These are phyloP conservation scores for Cytidiella melzeri DNA, from an alignment of 768 basidiomycete genomes.

Conservation along the genomic window DNA sequence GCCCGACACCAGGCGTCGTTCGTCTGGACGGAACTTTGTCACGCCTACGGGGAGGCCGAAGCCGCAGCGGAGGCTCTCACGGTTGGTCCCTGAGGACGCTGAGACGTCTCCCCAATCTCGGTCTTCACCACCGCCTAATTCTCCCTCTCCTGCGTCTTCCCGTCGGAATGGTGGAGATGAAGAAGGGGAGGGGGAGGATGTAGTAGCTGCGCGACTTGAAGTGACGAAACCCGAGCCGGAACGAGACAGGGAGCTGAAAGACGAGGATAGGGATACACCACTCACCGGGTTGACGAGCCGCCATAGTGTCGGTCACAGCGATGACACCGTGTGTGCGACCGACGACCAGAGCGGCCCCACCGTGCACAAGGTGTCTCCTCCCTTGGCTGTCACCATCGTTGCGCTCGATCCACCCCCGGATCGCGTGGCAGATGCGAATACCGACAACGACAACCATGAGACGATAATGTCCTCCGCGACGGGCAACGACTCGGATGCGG, in stretches of 20 bases:
- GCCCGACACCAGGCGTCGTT: conserved; percentile 7
- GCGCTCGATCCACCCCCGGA: conserved; percentile 26
- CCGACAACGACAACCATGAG: no score
- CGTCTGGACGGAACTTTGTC: conserved; percentile 5
- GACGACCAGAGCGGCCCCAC: conserved; percentile 24
- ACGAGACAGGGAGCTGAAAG: conserved; percentile 29
- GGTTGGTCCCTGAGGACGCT: conserved; percentile 2
- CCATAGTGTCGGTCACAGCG: conserved; percentile 49
- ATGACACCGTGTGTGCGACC: conserved; percentile 44
- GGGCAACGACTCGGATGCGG: conserved; percentile 38
- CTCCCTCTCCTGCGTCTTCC: not conserved
- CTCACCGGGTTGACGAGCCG: conserved; percentile 41
- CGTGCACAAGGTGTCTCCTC: conserved; percentile 19
- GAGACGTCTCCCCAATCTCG: not conserved
- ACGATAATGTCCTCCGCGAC: no score
- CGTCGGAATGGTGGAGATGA: not conserved
- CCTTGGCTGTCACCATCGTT: conserved; percentile 11
- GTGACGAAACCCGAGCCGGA: not conserved
- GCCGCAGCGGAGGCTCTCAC: not conserved
- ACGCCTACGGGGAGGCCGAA: conserved; percentile 2
- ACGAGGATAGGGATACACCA: conserved; percentile 51
- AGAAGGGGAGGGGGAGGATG: conserved; percentile 2
- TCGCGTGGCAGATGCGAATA: no score
- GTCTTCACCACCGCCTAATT: not conserved
- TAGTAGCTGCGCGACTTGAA: not conserved